Evolutionary conservation across 2,329 filamentous ascomycete genomes (phyloP).

Genomic region (Fusarium sterilihyphosum): DNA sequence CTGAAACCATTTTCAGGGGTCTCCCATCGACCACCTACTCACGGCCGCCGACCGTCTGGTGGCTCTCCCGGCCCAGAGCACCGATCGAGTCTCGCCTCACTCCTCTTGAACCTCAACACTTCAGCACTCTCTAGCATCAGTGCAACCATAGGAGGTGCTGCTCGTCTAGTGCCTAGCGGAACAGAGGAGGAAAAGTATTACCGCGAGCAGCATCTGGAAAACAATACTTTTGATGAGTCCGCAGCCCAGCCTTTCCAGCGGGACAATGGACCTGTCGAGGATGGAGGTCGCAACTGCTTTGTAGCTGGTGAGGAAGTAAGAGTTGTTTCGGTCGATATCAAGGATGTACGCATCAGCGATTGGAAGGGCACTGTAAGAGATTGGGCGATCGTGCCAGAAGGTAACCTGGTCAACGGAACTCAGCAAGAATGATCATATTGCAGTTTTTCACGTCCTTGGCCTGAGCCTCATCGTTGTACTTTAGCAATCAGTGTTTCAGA

Average conservation of each 20-base stretch:
- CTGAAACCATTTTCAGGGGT: slow-evolving; percentile 66
- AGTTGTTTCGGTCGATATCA: slow-evolving; percentile 86
- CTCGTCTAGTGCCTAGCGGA: slow-evolving; percentile 75
- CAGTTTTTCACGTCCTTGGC: background rate
- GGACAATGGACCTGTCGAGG: slow-evolving; percentile 53
- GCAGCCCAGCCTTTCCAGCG: slow-evolving; percentile 46
- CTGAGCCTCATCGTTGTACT: slow-evolving; percentile 7
- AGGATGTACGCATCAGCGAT: slow-evolving; percentile 87
- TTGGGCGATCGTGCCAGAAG: slow-evolving; percentile 63
- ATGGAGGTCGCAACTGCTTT: slow-evolving; percentile 71
- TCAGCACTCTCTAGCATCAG: slow-evolving; percentile 88
- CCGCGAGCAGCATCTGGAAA: slow-evolving; percentile 83
- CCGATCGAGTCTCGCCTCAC: slow-evolving; percentile 79
- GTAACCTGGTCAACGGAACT: slow-evolving; percentile 54
- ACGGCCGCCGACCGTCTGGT: slow-evolving; percentile 65
- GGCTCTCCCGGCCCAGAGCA: slow-evolving; percentile 72
- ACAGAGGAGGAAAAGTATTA: slow-evolving; percentile 88
- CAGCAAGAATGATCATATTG: slow-evolving; percentile 28
- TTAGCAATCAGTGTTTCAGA: background rate
- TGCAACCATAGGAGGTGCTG: slow-evolving; percentile 92
- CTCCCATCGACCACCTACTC: slow-evolving; percentile 86
- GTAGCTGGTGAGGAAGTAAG: slow-evolving; percentile 84
- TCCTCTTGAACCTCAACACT: slow-evolving; percentile 92
- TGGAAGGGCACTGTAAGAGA: slow-evolving; percentile 96
- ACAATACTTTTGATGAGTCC: slow-evolving; percentile 84